phyloP scores from a whole-genome alignment of 805 yeast species.

The Clavispora carvajalis region DNA sequence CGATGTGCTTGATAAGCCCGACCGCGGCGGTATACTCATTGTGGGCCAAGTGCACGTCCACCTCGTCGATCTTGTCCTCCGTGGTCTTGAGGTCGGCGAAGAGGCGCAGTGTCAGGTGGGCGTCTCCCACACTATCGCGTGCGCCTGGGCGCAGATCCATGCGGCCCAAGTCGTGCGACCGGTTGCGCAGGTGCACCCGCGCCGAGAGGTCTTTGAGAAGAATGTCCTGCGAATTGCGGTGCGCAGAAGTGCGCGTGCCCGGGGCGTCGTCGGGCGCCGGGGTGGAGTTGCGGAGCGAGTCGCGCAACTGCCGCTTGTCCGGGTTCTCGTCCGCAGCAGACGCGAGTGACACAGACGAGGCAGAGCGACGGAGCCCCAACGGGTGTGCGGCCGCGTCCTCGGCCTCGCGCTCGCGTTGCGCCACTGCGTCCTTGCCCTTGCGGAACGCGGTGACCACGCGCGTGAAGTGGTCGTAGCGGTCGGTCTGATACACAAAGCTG shows the following conservation, averaged over 20 bases:
- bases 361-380: constrained; percentile 7
- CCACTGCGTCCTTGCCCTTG: constrained; percentile 53
- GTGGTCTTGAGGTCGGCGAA: constrained; percentile 46
- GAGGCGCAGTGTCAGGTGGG: constrained; percentile 17
- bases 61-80: constrained; percentile 62
- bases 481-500: constrained; percentile 57
- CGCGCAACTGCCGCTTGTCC: constrained; percentile 35
- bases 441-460: constrained; percentile 52
- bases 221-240: constrained; percentile 33
- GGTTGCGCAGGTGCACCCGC: constrained; percentile 55
- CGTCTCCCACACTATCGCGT: constrained; percentile 1
- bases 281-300: constrained; percentile 44
- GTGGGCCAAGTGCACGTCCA: constrained; percentile 64
- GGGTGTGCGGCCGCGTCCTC: constrained; percentile 12
- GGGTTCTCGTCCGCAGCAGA: constrained; percentile 21
- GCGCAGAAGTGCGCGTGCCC: constrained; percentile 8
- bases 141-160: background rate
- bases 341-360: constrained; percentile 6
- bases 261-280: constrained; percentile 6
- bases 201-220: constrained; percentile 55
- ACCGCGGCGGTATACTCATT: constrained; percentile 46
- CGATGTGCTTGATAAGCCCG: constrained; percentile 35
- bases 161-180: constrained; percentile 39
- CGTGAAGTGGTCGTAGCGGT: constrained; percentile 50
- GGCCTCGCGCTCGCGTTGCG: constrained; percentile 25